These are phyloP conservation scores for Entomortierella parvispora DNA, from an alignment of 192 early-diverging fungal genomes.

Conservation along the genomic window DNA sequence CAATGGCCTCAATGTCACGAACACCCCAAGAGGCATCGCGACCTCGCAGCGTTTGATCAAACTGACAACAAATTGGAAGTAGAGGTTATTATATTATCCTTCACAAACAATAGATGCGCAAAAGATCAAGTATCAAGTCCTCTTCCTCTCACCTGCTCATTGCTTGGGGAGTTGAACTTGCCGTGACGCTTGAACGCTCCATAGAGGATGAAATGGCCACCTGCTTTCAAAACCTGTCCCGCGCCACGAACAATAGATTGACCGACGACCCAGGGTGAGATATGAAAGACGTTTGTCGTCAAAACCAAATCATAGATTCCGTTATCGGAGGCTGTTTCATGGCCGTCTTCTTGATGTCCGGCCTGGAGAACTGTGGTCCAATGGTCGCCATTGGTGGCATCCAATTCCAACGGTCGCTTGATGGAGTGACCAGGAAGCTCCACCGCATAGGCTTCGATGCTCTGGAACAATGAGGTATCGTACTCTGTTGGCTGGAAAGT, in stretches of 20 bases:
- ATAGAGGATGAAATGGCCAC: conserved; percentile 17
- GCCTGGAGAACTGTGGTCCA: background rate
- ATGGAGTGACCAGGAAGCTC: conserved; percentile 9
- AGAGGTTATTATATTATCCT: no score
- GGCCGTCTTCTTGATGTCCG: background rate
- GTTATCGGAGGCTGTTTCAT: background rate
- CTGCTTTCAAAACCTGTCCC: conserved; percentile 8
- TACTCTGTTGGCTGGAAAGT: conserved; percentile 35
- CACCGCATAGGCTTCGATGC: conserved; percentile 25
- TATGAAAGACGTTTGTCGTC: conserved; percentile 35
- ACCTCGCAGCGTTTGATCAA: conserved; percentile 24
- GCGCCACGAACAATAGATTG: conserved; percentile 13
- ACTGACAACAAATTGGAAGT: conserved; percentile 1
- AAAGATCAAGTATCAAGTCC: no score
- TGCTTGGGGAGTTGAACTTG: conserved; percentile 20
- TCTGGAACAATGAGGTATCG: conserved; percentile 13
- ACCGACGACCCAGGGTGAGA: conserved; percentile 14
- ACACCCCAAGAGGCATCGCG: conserved; percentile 29
- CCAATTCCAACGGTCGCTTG: conserved; percentile 8
- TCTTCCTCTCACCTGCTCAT: conserved; percentile 13
- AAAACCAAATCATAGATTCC: conserved; percentile 19
- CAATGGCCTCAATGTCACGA: conserved; percentile 22
- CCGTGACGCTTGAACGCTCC: conserved; percentile 28
- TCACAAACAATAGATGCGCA: no score
- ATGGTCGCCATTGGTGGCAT: conserved; percentile 15